Evolutionary conservation across 2,329 filamentous ascomycete species (phyloP).

Genomic region (Teratosphaeria nubilosa): DNA sequence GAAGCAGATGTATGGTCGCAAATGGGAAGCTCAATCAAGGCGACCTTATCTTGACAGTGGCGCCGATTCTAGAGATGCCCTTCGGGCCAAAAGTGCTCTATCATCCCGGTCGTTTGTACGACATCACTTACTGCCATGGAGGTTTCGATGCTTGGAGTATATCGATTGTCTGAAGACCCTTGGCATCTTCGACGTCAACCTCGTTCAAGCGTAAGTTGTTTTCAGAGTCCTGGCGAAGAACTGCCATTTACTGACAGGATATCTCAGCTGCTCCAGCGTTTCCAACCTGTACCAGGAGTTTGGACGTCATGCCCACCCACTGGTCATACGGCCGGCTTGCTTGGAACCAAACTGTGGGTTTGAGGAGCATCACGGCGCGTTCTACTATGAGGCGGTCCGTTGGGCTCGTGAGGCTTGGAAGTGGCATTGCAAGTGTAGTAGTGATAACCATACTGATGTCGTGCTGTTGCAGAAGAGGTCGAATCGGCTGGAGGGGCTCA

Average conservation of each 20-base stretch:
- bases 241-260: background rate
- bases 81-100: background rate
- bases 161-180: background rate
- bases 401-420: background rate
- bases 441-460: background rate
- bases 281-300: background rate
- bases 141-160: background rate
- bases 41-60: background rate
- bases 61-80: background rate
- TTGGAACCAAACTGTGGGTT: background rate
- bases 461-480: background rate
- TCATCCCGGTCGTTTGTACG: background rate
- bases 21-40: background rate
- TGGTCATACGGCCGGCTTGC: background rate
- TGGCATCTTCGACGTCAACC: background rate
- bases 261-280: background rate
- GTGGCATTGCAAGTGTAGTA: background rate
- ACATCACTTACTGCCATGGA: background rate
- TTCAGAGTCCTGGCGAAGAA: background rate
- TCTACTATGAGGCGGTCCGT: background rate
- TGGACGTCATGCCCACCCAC: background rate
- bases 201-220: background rate
- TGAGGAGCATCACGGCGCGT: background rate
- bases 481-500: background rate
- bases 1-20: background rate